These are phyloP conservation scores for Thuidium tamariscinum DNA, from an alignment of 225 moss, liverwort and hornwort genomes.

Conservation along the genomic window DNA sequence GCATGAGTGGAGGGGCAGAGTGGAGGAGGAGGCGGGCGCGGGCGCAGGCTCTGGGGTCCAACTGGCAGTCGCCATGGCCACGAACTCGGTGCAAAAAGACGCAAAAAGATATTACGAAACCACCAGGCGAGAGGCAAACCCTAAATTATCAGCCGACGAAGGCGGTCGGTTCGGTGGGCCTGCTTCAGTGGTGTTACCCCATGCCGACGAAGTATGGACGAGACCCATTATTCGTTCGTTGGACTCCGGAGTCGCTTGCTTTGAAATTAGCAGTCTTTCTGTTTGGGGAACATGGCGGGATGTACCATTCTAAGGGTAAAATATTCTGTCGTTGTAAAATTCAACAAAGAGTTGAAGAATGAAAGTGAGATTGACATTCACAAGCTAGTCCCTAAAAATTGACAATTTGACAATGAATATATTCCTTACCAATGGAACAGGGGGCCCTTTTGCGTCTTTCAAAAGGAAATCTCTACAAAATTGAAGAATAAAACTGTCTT, in stretches of 20 bases:
- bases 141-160: background rate
- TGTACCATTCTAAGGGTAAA: background rate
- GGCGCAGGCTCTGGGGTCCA: too few relatives aligned
- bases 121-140: background rate
- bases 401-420: background rate
- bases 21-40: background rate
- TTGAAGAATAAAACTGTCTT: too few relatives aligned
- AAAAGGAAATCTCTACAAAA: too few relatives aligned
- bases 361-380: background rate
- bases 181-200: background rate
- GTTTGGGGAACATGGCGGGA: background rate
- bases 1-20: background rate
- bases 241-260: background rate
- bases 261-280: background rate
- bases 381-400: fast-evolving
- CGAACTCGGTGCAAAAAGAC: background rate
- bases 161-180: background rate
- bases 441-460: too few relatives aligned
- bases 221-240: background rate
- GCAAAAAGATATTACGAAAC: background rate
- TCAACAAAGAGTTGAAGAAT: background rate
- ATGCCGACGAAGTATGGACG: background rate
- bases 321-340: background rate
- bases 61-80: slow-evolving; percentile 6
- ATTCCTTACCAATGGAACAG: too few relatives aligned